Evolutionary conservation across 805 yeast genomes (phyloP).

Genomic region (Saccharomycodes ludwigii): DNA sequence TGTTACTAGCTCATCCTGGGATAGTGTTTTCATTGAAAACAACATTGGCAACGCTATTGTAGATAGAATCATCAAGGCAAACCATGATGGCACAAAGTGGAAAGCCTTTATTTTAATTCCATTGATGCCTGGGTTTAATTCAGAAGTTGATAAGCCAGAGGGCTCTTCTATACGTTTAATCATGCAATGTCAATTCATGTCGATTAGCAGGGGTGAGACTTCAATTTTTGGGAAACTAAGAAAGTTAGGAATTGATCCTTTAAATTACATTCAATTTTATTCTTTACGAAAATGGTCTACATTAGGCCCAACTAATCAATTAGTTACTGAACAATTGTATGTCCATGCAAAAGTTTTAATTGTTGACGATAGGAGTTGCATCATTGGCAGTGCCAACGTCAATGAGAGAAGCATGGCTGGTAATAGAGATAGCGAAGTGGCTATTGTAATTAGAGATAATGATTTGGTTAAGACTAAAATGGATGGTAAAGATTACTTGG

Average conservation of each 20-base stretch:
- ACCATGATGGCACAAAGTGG: conserved; percentile 68
- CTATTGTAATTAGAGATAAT: conserved; percentile 77
- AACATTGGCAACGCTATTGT: conserved; percentile 89
- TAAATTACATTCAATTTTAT: conserved; percentile 81
- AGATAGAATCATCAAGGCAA: conserved; percentile 88
- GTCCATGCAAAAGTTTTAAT: conserved; percentile 87
- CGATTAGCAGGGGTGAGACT: conserved; percentile 80
- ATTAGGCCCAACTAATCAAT: conserved; percentile 58
- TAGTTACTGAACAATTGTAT: conserved; percentile 85
- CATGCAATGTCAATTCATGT: conserved; percentile 91
- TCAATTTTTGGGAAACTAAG: conserved; percentile 77
- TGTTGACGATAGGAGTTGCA: conserved; percentile 86
- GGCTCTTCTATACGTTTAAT: conserved; percentile 93
- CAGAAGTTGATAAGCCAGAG: conserved; percentile 84
- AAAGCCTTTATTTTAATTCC: conserved; percentile 87
- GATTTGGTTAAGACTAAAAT: conserved; percentile 52
- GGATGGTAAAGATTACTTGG: conserved; percentile 74
- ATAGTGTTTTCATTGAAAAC: conserved; percentile 74
- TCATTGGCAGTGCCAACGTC: conserved; percentile 94
- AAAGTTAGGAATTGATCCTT: conserved; percentile 74
- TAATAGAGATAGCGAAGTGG: conserved; percentile 85
- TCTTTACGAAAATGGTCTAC: conserved; percentile 94
- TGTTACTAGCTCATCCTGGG: conserved; percentile 76
- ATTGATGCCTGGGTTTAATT: conserved; percentile 93
- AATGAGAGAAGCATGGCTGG: conserved; percentile 97